Evolutionary conservation across 371 early-diverging fungal genomes (phyloP).

Genomic region (Circinella minor): DNA sequence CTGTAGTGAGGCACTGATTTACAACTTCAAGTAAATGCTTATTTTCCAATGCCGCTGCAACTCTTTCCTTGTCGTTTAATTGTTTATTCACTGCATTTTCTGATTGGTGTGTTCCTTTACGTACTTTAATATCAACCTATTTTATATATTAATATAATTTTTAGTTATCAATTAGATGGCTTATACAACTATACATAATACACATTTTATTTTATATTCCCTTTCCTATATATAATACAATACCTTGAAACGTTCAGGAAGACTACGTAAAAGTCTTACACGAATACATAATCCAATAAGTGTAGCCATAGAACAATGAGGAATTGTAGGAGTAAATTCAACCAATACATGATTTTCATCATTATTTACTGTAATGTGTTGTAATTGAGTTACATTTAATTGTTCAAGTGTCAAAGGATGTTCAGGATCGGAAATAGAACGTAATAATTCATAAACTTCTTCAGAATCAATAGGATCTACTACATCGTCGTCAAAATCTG

Average conservation of each 20-base stretch:
- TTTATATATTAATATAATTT: not conserved
- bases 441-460: constrained; percentile 93
- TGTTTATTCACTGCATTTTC: constrained; percentile 98
- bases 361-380: constrained; percentile 84
- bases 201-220: too few species aligned
- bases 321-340: constrained; percentile 98
- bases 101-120: constrained; percentile 95
- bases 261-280: constrained; percentile 84
- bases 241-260: constrained; percentile 92
- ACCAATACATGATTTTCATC: constrained; percentile 68
- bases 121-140: constrained; percentile 86
- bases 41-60: constrained; percentile 99
- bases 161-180: not conserved
- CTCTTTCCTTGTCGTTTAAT: constrained; percentile 99
- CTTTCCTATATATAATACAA: too few species aligned
- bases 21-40: constrained; percentile 91
- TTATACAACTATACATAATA: too few species aligned
- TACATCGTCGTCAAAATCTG: constrained; percentile 72
- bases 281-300: constrained; percentile 98
- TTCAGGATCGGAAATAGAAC: constrained; percentile 99
- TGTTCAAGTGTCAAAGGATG: constrained; percentile 97
- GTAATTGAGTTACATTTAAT: constrained; percentile 88
- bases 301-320: constrained; percentile 99
- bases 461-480: constrained; percentile 82
- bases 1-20: constrained; percentile 85